Conservation (phyloP, 2,329 filamentous ascomycete genomes). For the Trichoderma hamatum region DNA sequence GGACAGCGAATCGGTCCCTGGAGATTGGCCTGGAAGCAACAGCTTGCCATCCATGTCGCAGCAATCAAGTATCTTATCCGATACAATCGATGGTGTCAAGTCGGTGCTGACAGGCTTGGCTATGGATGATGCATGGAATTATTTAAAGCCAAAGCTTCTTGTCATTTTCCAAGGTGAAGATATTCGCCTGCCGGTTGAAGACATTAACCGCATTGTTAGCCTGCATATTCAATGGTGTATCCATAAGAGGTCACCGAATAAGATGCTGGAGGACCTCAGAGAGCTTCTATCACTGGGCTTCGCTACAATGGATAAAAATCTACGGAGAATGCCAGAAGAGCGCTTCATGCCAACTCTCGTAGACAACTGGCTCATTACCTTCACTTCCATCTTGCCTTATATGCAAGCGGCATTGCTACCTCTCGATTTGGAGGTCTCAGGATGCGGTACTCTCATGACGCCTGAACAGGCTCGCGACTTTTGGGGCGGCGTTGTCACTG, state of each 20-base stretch:
- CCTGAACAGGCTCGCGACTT: conserved; percentile 82
- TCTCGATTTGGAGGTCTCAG: conserved; percentile 89
- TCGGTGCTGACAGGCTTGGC: conserved; percentile 67
- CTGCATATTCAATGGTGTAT: conserved; percentile 79
- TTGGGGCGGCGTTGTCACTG: conserved; percentile 72
- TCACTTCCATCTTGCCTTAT: conserved; percentile 87
- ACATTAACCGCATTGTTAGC: conserved; percentile 78
- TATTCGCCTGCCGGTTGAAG: conserved; percentile 76
- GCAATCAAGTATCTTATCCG: conserved; percentile 50
- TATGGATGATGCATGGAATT: conserved; percentile 82
- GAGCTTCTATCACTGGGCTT: conserved; percentile 83
- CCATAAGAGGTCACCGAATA: conserved; percentile 69
- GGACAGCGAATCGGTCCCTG: conserved; percentile 54
- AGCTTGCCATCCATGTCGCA: conserved; percentile 53
- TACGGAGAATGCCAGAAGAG: conserved; percentile 79
- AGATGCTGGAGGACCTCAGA: conserved; percentile 74
- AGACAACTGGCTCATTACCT: conserved; percentile 92
- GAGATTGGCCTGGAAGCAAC: conserved; percentile 58
- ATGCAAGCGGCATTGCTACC: conserved; percentile 95
- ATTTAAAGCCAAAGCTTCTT: conserved; percentile 73
- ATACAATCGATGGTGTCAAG: conserved; percentile 58
- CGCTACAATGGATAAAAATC: conserved; percentile 78
- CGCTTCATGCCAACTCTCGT: conserved; percentile 87
- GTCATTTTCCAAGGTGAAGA: conserved; percentile 83
- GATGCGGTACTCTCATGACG: conserved; percentile 77